Evolutionary conservation across 306 rosid genomes (phyloP), one percentile per base, ranked within the genome.

Genomic region (Quercus mongolica): DNA sequence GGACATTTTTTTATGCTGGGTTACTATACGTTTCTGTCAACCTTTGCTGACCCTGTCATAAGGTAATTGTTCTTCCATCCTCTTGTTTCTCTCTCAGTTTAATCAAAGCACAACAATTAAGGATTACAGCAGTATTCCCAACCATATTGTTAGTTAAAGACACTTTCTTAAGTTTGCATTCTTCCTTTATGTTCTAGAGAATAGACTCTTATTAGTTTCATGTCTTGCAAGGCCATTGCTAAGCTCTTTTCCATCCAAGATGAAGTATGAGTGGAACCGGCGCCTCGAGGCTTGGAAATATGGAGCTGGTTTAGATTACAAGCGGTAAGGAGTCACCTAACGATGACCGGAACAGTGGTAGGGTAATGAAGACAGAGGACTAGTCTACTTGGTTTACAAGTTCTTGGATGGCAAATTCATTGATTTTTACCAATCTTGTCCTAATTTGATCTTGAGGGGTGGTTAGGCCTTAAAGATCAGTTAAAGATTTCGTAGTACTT

Each of bases 241-340:
- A 46, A 76, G 81, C 62, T 23, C 85, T 75, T 44, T 92, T 74
- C 89, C 98, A 17, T 79, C 97, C 26, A 68, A 92, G 84, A 71
- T 23, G 84, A 88, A 84, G 46, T 95, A 88, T 74, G 85, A 78
- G 83, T 92, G 92, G 98, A 91, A 83, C 74, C 81, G 93, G 80
- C 89, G 82, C 64, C 97, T 95, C 0, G 97, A 95, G 84, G 89
- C 99, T 71, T 95, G 99, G 98, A 95, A 91, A 84, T 91, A 92
- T 78, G 99, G 99, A 76, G 90, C 99, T 80, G 98, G 99, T 76
- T 89, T 95, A 80, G 99, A 92, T 84, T 91, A 89, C 85, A 87
- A 92, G 89, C 88, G 83, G 62, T 92, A 87, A 86, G 38, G 54
- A 51, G 67, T 64, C 8, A 31, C 75, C 71, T 44, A 31, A 63